phyloP scores from a whole-genome alignment of 2,329 filamentous ascomycete genomes.

The Colletotrichum noveboracense region DNA sequence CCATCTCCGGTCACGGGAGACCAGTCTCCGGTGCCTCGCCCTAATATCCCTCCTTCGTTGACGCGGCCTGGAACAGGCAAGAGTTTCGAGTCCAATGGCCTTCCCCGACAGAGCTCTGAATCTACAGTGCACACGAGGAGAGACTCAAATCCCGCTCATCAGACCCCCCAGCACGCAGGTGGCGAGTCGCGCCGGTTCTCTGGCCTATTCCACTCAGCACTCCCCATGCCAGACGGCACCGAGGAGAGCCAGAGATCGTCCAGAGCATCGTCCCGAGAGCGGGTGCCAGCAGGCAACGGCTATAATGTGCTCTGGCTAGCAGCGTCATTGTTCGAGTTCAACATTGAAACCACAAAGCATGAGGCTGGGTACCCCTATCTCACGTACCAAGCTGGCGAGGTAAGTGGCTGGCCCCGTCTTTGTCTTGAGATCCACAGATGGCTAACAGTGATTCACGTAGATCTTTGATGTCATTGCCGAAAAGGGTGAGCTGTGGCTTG shows the following conservation, averaged over 20 bases:
- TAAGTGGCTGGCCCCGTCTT: constrained; percentile 39
- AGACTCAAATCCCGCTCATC: constrained; percentile 62
- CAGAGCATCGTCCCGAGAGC: constrained; percentile 64
- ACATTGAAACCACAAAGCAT: constrained; percentile 88
- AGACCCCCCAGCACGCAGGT: constrained; percentile 47
- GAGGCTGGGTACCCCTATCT: constrained; percentile 96
- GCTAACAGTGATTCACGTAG: constrained; percentile 38
- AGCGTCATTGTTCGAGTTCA: constrained; percentile 95
- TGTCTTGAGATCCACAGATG: background rate
- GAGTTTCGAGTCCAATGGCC: constrained; percentile 60
- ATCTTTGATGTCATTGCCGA: constrained; percentile 93
- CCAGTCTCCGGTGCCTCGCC: constrained; percentile 51
- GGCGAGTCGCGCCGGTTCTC: constrained; percentile 65
- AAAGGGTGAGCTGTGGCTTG: constrained; percentile 97
- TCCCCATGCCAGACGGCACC: constrained; percentile 76
- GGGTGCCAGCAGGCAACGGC: constrained; percentile 55
- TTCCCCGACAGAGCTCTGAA: constrained; percentile 59
- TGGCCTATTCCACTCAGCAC: constrained; percentile 84
- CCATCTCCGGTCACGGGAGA: constrained; percentile 63
- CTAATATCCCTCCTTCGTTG: constrained; percentile 28
- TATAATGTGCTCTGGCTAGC: constrained; percentile 87
- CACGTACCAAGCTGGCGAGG: constrained; percentile 92
- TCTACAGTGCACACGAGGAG: constrained; percentile 49
- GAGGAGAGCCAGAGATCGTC: constrained; percentile 60
- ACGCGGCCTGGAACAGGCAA: constrained; percentile 64